Evolutionary conservation across 2,329 filamentous ascomycete genomes (phyloP).

Genomic region (Pseudophaeomoniella oleicola): DNA sequence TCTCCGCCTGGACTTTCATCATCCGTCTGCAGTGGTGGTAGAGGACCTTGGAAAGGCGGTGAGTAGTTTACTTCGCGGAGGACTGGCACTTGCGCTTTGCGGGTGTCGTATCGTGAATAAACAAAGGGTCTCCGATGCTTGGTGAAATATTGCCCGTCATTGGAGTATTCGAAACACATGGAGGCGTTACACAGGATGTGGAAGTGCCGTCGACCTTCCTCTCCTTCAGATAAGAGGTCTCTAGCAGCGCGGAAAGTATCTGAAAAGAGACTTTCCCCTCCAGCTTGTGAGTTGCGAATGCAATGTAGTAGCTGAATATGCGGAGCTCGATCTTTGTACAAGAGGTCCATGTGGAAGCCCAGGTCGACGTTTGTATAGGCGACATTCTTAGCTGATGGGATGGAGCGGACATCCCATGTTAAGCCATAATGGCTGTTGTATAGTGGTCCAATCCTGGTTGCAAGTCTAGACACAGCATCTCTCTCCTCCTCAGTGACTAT

Average conservation of each 20-base stretch:
- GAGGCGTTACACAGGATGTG: slow-evolving; percentile 3
- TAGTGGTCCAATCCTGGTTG: slow-evolving; percentile 58
- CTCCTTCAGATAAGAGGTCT: slow-evolving; percentile 19
- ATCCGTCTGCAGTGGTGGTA: slow-evolving; percentile 15
- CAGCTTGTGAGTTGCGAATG: slow-evolving; percentile 61
- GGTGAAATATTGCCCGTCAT: slow-evolving; percentile 1
- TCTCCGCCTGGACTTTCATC: too few species aligned
- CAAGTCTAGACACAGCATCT: slow-evolving; percentile 52
- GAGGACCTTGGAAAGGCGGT: slow-evolving; percentile 61
- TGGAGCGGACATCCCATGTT: slow-evolving; percentile 78
- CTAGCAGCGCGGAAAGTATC: slow-evolving; percentile 53
- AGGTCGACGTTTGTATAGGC: slow-evolving; percentile 75
- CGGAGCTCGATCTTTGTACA: slow-evolving; percentile 70
- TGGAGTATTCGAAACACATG: slow-evolving; percentile 1
- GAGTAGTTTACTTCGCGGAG: slow-evolving; percentile 47
- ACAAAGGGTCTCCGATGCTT: too few species aligned
- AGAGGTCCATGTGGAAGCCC: slow-evolving; percentile 82
- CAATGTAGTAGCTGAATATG: slow-evolving; percentile 82
- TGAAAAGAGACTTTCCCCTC: slow-evolving; percentile 76
- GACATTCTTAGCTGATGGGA: slow-evolving; percentile 75
- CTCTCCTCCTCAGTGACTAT: slow-evolving; percentile 33
- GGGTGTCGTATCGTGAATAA: too few species aligned
- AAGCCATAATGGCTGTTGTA: slow-evolving; percentile 82
- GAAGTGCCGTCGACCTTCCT: slow-evolving; percentile 14
- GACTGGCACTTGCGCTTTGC: slow-evolving; percentile 5